Evolutionary conservation across 176 grass and related monocot species (phyloP).

Genomic region (Juncus effusus): DNA sequence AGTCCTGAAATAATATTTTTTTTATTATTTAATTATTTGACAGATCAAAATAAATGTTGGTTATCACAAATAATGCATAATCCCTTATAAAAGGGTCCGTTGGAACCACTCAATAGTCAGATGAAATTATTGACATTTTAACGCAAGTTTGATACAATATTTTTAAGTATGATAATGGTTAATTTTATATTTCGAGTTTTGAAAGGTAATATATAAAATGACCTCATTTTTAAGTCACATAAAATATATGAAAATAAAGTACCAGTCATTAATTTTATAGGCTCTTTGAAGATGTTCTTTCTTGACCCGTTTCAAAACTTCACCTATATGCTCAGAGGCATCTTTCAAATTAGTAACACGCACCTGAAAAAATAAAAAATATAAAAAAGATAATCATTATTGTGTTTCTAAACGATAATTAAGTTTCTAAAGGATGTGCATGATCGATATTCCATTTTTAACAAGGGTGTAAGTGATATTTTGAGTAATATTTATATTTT

Average conservation of each 20-base stretch:
- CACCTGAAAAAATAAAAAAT: constrained; percentile 36
- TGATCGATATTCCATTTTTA: too few relatives aligned
- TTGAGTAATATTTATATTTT: background rate
- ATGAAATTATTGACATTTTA: too few relatives aligned
- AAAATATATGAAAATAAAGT: constrained; percentile 12
- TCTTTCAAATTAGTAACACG: constrained; percentile 94
- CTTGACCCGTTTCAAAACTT: constrained; percentile 88
- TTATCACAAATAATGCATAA: too few relatives aligned
- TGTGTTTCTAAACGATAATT: too few relatives aligned
- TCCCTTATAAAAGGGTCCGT: too few relatives aligned
- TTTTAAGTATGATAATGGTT: background rate
- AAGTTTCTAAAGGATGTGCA: too few relatives aligned
- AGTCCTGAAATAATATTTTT: constrained; percentile 40
- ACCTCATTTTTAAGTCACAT: background rate
- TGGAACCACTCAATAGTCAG: too few relatives aligned
- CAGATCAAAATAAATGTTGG: too few relatives aligned
- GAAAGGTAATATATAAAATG: background rate
- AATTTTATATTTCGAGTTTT: too few relatives aligned
- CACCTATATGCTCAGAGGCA: constrained; percentile 93
- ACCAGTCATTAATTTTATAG: constrained; percentile 93
- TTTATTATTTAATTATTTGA: too few relatives aligned
- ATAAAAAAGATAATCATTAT: background rate
- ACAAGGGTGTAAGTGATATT: too few relatives aligned
- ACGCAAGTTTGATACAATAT: background rate
- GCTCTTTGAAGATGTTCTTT: constrained; percentile 91